Conservation (phyloP, 495 filamentous ascomycete species). For the Ramalina intermedia region DNA sequence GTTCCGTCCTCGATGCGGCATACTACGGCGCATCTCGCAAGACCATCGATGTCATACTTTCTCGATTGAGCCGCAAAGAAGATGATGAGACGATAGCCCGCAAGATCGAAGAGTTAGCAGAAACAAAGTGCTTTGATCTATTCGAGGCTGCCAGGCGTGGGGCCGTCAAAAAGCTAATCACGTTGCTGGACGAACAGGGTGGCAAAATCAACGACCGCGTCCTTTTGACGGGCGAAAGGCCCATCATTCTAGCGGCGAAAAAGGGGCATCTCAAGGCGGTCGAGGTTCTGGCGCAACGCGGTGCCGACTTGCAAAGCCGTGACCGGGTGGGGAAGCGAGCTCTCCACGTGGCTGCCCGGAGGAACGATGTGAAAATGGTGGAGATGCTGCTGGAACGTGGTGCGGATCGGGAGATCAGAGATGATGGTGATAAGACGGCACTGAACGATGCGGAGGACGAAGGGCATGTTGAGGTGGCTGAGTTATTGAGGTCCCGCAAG, state of each 20-base stretch:
- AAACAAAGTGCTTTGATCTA: background rate
- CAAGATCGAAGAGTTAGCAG: background rate
- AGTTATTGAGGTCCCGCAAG: constrained; percentile 18
- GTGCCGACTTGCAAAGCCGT: background rate
- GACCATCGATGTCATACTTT: background rate
- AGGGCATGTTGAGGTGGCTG: constrained; percentile 34
- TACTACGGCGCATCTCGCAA: background rate
- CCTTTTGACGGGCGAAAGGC: background rate
- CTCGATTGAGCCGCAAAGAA: background rate
- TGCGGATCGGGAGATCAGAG: constrained; percentile 39
- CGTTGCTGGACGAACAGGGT: background rate
- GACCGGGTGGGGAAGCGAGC: constrained; percentile 28
- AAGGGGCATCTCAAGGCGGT: background rate
- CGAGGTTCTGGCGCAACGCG: background rate
- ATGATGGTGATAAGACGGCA: constrained; percentile 49
- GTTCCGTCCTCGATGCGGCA: background rate
- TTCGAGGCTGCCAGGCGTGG: background rate
- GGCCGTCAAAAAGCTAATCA: background rate
- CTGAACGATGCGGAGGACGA: constrained; percentile 49
- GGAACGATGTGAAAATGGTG: constrained; percentile 41
- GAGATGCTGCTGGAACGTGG: constrained; percentile 37
- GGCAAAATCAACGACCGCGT: background rate
- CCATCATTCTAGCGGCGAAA: background rate
- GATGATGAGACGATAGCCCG: background rate
- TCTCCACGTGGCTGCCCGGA: constrained; percentile 43